Evolutionary conservation across 2,329 filamentous ascomycete species (phyloP).

Genomic region (Fusarium sacchari): DNA sequence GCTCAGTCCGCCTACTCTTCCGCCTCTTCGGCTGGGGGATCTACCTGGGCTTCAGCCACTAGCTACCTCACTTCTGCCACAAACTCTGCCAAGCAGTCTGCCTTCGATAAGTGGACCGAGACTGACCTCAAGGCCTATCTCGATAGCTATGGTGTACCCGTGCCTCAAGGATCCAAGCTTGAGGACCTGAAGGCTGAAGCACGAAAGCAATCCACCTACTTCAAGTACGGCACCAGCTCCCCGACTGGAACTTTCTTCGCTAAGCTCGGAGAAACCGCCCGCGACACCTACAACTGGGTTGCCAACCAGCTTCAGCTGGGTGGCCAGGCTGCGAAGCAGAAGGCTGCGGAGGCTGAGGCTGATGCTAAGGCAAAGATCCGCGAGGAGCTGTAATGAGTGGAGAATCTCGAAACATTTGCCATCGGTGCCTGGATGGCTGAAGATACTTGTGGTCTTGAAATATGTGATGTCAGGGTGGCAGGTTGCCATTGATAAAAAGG

Average conservation of each 20-base stretch:
- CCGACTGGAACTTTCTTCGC: constrained; percentile 73
- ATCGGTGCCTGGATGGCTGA: neutral
- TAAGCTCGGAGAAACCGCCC: constrained; percentile 64
- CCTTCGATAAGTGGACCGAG: constrained; percentile 79
- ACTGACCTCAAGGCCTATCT: constrained; percentile 81
- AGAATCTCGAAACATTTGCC: neutral
- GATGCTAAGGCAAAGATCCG: constrained; percentile 51
- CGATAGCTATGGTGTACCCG: constrained; percentile 77
- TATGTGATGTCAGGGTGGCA: neutral
- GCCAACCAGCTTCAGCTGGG: constrained; percentile 60
- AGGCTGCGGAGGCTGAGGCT: constrained; percentile 52
- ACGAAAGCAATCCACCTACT: constrained; percentile 78
- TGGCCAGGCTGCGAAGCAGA: constrained; percentile 59
- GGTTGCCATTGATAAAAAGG: neutral
- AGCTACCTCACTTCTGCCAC: constrained; percentile 75
- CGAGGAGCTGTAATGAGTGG: constrained; percentile 59
- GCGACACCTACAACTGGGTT: constrained; percentile 63
- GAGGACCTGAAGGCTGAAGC: constrained; percentile 78
- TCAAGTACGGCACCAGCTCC: constrained; percentile 76
- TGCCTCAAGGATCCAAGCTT: constrained; percentile 73
- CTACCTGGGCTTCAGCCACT: constrained; percentile 73
- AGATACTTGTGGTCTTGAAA: neutral
- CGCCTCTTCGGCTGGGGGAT: constrained; percentile 67
- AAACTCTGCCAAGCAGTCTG: constrained; percentile 68
- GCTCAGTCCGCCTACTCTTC: constrained; percentile 69